A percentile compares a stretch with the other conserved stretches of the same genome.
These are phyloP conservation scores for Tuber aestivum DNA, from an alignment of 495 filamentous ascomycete genomes.

Conservation along the genomic window DNA sequence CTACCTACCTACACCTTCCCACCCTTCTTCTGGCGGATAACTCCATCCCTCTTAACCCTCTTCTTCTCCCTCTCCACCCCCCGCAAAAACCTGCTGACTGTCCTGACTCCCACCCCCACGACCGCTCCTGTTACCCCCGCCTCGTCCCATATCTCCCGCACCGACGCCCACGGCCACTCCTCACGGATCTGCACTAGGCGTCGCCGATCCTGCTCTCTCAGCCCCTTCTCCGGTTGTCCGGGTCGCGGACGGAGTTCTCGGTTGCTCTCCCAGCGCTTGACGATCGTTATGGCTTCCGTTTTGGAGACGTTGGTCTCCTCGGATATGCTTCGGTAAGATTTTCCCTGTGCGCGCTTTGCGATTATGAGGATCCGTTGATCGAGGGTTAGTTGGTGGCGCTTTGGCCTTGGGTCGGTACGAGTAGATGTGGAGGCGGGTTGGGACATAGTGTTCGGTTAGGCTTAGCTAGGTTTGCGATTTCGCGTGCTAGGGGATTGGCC, in stretches of 20 bases:
- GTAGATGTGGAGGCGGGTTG: neutral
- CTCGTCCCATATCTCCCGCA: neutral
- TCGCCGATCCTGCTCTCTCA: neutral
- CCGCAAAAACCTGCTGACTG: neutral
- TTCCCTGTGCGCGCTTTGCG: neutral
- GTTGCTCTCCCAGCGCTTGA: constrained; percentile 5
- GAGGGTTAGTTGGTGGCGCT: neutral
- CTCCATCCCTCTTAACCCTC: neutral
- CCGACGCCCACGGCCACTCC: neutral
- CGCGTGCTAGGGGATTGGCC: neutral
- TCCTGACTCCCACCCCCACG: neutral
- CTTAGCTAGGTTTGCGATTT: neutral
- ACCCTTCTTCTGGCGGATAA: neutral
- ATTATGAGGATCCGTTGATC: neutral
- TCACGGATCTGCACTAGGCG: neutral
- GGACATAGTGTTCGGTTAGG: neutral
- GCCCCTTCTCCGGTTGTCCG: neutral
- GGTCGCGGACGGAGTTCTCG: neutral
- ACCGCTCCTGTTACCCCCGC: neutral
- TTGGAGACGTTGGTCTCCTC: neutral
- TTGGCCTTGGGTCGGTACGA: neutral
- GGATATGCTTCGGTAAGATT: neutral
- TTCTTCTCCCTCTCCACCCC: neutral
- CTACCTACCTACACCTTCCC: neutral
- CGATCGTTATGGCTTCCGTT: neutral